phyloP scores from a whole-genome alignment of 2,329 filamentous ascomycete species.

The Meredithiella fracta region DNA sequence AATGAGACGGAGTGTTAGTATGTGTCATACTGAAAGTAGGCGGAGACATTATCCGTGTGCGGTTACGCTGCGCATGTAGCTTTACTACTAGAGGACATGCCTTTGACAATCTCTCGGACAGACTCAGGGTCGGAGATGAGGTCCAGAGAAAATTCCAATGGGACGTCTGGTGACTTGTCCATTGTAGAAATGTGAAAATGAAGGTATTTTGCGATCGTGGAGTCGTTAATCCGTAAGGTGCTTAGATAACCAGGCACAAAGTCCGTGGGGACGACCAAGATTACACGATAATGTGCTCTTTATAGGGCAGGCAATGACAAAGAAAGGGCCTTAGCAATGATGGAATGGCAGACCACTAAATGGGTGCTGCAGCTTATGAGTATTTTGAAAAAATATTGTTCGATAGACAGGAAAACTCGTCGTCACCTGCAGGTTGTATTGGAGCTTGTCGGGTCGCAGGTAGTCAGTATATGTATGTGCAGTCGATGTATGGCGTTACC shows the following conservation, averaged over 20 bases:
- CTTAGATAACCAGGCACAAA: background rate
- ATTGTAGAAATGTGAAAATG: constrained; percentile 19
- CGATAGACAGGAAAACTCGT: constrained; percentile 3
- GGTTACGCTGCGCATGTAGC: background rate
- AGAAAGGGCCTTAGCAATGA: background rate
- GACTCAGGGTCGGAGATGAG: constrained; percentile 81
- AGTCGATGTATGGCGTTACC: constrained; percentile 4
- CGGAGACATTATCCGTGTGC: background rate
- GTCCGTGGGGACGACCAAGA: background rate
- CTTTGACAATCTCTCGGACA: constrained; percentile 85
- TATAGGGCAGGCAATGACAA: background rate
- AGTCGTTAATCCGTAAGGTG: background rate
- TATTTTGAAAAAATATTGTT: too few species aligned
- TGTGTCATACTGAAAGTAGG: background rate
- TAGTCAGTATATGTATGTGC: background rate
- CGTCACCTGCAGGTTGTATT: background rate
- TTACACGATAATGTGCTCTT: background rate
- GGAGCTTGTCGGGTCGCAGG: background rate
- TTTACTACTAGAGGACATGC: constrained; percentile 27
- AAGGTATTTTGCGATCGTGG: background rate
- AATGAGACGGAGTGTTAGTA: constrained; percentile 3
- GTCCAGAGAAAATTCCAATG: constrained; percentile 68
- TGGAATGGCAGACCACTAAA: background rate
- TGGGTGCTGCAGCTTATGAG: too few species aligned
- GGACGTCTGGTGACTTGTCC: constrained; percentile 33